Percentiles rank a stretch among this genome's conserved stretches.
These are phyloP conservation scores for Globisporangium orthogonon DNA, from an alignment of 352 stramenopile genomes.

Conservation along the genomic window DNA sequence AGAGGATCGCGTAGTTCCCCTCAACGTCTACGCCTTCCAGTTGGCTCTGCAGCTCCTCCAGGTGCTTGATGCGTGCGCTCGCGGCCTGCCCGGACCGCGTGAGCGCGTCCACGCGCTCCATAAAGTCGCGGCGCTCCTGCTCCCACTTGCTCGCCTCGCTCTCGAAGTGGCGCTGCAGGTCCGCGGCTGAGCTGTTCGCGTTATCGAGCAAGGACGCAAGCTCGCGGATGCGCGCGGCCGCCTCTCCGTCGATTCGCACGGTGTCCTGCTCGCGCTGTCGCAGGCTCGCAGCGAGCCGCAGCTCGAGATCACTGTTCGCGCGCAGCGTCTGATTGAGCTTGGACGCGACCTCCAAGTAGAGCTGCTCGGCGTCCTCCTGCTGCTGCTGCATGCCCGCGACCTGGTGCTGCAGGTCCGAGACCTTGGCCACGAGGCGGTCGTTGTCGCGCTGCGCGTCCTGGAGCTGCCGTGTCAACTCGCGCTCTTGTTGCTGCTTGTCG, in stretches of 20 bases:
- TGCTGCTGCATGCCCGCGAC: slow-evolving; percentile 34
- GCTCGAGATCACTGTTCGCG: slow-evolving; percentile 18
- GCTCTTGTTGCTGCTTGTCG: slow-evolving; percentile 49
- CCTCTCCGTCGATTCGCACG: background rate
- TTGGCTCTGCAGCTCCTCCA: slow-evolving; percentile 34
- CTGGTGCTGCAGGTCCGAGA: slow-evolving; percentile 41
- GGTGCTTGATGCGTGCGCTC: slow-evolving; percentile 20
- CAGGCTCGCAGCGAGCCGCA: slow-evolving; percentile 2
- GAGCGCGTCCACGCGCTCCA: slow-evolving; percentile 18
- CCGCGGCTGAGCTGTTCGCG: slow-evolving; percentile 2
- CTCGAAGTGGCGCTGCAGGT: slow-evolving; percentile 12
- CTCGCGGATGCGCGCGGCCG: slow-evolving; percentile 6
- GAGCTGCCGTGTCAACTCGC: slow-evolving; percentile 21
- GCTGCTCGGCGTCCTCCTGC: slow-evolving; percentile 48
- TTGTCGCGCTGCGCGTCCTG: slow-evolving; percentile 17
- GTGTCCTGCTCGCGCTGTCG: background rate
- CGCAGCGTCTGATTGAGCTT: slow-evolving; percentile 51
- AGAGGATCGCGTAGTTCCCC: slow-evolving; percentile 36
- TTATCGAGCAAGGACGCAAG: slow-evolving; percentile 7
- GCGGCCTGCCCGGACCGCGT: slow-evolving; percentile 14
- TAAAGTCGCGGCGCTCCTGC: slow-evolving; percentile 6
- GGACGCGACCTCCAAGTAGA: slow-evolving; percentile 52
- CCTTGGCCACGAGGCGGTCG: slow-evolving; percentile 20
- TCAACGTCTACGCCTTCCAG: slow-evolving; percentile 32
- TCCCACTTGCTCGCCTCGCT: slow-evolving; percentile 6